Evolutionary conservation across 164 flowering plant species (phyloP).

Genomic region (Nelumbo lutea): DNA sequence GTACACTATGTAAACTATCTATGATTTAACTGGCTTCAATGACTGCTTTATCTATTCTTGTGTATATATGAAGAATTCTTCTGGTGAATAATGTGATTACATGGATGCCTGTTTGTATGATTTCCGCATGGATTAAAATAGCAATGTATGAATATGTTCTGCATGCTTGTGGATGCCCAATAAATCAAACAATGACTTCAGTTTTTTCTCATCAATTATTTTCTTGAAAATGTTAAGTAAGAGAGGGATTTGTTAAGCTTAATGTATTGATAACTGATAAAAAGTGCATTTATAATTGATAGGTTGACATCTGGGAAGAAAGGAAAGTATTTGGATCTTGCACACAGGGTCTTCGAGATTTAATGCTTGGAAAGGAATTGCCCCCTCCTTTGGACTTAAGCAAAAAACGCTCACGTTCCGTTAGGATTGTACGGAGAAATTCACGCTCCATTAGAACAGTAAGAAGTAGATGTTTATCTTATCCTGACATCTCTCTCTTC

Average conservation of each 20-base stretch:
- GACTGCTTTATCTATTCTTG: no score
- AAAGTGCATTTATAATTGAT: conserved; percentile 5
- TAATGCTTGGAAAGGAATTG: conserved; percentile 71
- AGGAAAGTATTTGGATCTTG: conserved; percentile 92
- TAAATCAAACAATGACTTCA: background rate
- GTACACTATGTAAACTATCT: no score
- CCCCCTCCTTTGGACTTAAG: conserved; percentile 74
- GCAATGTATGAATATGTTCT: no score
- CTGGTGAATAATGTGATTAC: no score
- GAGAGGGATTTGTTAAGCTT: background rate
- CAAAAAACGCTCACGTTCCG: conserved; percentile 73
- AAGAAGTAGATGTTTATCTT: conserved; percentile 19
- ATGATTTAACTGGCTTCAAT: no score
- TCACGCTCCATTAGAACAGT: conserved; percentile 86
- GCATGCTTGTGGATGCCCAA: no score
- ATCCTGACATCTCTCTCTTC: background rate
- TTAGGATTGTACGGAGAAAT: conserved; percentile 69
- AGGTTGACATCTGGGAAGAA: conserved; percentile 94
- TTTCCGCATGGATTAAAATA: no score
- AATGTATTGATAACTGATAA: background rate
- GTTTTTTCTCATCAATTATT: background rate
- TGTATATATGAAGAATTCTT: no score
- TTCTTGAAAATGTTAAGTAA: background rate
- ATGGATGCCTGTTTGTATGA: no score
- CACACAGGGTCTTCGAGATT: conserved; percentile 53